Evolutionary conservation across 192 early-diverging fungal genomes (phyloP).

Genomic region (Backusella morwellensis): DNA sequence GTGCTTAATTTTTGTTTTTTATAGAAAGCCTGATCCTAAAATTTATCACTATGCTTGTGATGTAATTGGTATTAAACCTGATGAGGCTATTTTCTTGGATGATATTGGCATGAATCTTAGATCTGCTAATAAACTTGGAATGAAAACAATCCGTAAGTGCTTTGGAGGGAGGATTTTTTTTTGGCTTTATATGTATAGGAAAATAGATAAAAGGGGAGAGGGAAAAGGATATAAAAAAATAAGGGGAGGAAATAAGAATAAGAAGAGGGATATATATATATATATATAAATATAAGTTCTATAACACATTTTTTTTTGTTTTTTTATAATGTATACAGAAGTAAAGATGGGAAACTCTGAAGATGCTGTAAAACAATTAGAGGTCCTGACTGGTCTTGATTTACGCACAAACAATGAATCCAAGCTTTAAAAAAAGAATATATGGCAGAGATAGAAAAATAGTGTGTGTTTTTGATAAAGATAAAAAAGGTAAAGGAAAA

Average conservation of each 20-base stretch:
- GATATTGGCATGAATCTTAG: slow-evolving; percentile 81
- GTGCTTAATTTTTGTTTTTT: background rate
- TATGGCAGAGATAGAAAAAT: background rate
- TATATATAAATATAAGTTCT: background rate
- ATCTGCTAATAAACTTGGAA: slow-evolving; percentile 67
- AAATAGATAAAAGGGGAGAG: background rate
- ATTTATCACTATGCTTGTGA: slow-evolving; percentile 75
- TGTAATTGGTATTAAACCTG: slow-evolving; percentile 61
- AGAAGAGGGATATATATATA: background rate
- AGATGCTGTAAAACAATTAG: slow-evolving; percentile 52
- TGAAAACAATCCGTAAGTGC: slow-evolving; percentile 62
- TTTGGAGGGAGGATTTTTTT: background rate
- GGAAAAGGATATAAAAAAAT: background rate
- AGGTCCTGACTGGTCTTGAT: slow-evolving; percentile 34
- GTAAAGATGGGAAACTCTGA: slow-evolving; percentile 50
- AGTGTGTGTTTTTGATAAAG: background rate
- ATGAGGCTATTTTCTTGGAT: slow-evolving; percentile 77
- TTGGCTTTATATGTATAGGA: background rate
- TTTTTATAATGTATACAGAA: slow-evolving; percentile 19
- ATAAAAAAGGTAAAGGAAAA: background rate
- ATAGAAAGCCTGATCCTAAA: slow-evolving; percentile 77
- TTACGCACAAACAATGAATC: slow-evolving; percentile 13
- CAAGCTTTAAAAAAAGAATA: slow-evolving; percentile 5
- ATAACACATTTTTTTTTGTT: background rate
- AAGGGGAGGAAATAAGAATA: background rate